phyloP scores from a whole-genome alignment of 116 monocot species.

The Trichopus zeylanicus region DNA sequence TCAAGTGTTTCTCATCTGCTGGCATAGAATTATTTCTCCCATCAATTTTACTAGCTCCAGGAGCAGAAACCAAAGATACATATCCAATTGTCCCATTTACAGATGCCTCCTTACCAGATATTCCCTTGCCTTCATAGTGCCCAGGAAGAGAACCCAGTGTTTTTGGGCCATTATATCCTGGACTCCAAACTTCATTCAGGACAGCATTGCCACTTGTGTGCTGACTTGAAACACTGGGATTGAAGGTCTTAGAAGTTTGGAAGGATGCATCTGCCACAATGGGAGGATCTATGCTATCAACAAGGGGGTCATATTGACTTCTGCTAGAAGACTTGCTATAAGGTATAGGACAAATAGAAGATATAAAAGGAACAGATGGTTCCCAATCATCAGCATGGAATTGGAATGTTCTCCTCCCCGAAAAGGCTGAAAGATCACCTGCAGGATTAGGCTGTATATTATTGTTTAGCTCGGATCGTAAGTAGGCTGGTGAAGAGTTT shows the following conservation, averaged over 20 bases:
- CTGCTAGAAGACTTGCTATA: constrained; percentile 23
- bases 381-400: constrained; percentile 31
- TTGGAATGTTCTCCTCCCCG: constrained; percentile 6
- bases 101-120: constrained; percentile 12
- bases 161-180: constrained; percentile 8
- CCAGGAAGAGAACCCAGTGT: constrained; percentile 11
- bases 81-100: constrained; percentile 6
- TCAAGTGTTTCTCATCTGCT: constrained; percentile 18
- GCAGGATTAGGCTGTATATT: constrained; percentile 1
- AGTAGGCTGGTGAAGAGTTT: constrained; percentile 19
- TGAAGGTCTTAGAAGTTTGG: constrained; percentile 11
- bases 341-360: constrained; percentile 30
- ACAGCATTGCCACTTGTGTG: constrained; percentile 6
- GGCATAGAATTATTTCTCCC: constrained; percentile 10
- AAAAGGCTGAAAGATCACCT: constrained; percentile 3
- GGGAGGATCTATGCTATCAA: constrained; percentile 51
- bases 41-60: constrained; percentile 11
- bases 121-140: constrained; percentile 6
- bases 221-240: constrained; percentile 10
- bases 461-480: not conserved
- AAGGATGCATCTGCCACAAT: constrained; percentile 10
- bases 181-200: constrained; percentile 6
- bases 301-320: constrained; percentile 63
- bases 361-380: constrained; percentile 54
- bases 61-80: not conserved